Percentiles rank a stretch among this genome's conserved stretches.
Conservation (phyloP, 2,329 filamentous ascomycete genomes). For the Alternaria metachromatica region DNA sequence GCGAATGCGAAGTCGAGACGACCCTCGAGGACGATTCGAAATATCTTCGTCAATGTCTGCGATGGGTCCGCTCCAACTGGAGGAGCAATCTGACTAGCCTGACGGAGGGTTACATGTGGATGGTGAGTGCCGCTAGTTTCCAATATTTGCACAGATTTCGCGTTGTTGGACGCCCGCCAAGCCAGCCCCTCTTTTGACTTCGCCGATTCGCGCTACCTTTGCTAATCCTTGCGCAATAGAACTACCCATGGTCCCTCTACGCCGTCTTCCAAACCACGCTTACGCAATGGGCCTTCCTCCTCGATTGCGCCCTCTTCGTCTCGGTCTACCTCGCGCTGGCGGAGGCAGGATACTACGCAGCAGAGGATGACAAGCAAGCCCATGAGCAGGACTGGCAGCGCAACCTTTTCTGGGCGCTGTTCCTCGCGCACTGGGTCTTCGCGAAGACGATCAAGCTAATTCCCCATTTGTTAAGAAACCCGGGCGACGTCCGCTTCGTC, state of each 20-base stretch:
- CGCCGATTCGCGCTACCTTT: conserved; percentile 22
- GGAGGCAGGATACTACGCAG: conserved; percentile 41
- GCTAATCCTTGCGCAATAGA: conserved; percentile 55
- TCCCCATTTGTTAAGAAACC: conserved; percentile 84
- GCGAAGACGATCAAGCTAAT: conserved; percentile 92
- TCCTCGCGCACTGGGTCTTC: conserved; percentile 64
- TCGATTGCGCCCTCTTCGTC: conserved; percentile 64
- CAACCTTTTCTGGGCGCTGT: conserved; percentile 40
- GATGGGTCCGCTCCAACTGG: conserved; percentile 98
- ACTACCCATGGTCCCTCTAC: conserved; percentile 92
- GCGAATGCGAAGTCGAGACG: conserved; percentile 82
- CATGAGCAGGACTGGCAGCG: conserved; percentile 29
- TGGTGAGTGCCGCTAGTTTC: conserved; percentile 64
- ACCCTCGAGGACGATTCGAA: conserved; percentile 88
- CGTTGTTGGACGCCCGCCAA: conserved; percentile 33
- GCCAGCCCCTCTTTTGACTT: conserved; percentile 35
- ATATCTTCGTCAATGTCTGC: conserved; percentile 90
- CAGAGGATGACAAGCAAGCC: conserved; percentile 21
- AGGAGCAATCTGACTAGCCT: conserved; percentile 93
- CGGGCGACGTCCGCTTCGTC: conserved; percentile 78
- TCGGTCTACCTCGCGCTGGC: conserved; percentile 40
- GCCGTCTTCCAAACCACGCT: conserved; percentile 92
- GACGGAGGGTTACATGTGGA: conserved; percentile 82
- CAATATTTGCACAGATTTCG: conserved; percentile 32
- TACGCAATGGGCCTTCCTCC: conserved; percentile 81